Evolutionary conservation across 176 grass and related monocot species (phyloP), one percentile per base, ranked within the genome.

Genomic region (Musa schizocarpa): DNA sequence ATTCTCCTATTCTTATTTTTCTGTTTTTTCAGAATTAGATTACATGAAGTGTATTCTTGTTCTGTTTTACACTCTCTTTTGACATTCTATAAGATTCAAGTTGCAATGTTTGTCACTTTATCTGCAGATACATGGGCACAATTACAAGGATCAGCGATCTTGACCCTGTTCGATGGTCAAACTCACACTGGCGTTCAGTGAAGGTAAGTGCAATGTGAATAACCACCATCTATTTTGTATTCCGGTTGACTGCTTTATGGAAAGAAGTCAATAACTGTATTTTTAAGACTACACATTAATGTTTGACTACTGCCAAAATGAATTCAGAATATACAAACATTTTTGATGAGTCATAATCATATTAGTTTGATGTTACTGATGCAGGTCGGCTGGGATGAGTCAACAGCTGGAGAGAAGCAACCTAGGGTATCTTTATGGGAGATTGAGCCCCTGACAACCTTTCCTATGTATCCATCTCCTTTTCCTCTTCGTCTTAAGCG

Each of bases 371-470:
- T 52, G 50, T 20, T 81, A 14, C 64, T 77, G 74, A 78, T 85
- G 50, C 78, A 99, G 95, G 95, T 99, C 79, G 95, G 95, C 62
- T 99, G 95, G 95, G 95, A 99, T 74, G 95, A 99, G 75, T 99
- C 95, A 59, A 99, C 90, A 73, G 86, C 95, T 71, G 90, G 22
- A 22, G 22, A 22, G 22, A 22, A 22, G 22, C 22, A 22, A 22
- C 22, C 22, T 22, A 22, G 22, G 22, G 22, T 22, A 61, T 99
- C 95, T 51, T 86, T 94, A 58, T 99, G 95, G 22, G 22, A 22
- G 22, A 22, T 22, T 22, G 22, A 22, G 22, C 22, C 90, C 52
- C 81, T 99, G 68, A 99, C 95, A 82, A 94, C 95, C 76, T 99
- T 99, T 74, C 91, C 95, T 58, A 99, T 99, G 88, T 99, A 99